These are phyloP conservation scores for Cornus suecica DNA, from an alignment of 148 eudicot species.

Conservation along the genomic window DNA sequence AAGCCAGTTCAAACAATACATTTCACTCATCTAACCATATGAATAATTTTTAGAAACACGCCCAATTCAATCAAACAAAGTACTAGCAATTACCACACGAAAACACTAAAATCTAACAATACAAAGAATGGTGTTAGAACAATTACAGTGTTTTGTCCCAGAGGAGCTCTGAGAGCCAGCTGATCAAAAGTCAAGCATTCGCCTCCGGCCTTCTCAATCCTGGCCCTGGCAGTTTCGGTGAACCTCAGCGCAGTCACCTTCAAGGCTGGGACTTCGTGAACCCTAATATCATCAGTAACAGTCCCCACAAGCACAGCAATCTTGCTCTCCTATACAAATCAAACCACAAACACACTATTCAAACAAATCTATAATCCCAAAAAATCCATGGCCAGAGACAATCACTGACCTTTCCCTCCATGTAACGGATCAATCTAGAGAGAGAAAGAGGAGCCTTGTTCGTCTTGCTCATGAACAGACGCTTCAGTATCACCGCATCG, in stretches of 20 bases:
- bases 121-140: neutral
- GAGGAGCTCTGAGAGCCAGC: conserved; percentile 52
- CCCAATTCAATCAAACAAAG: too few species aligned
- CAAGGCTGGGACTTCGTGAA: conserved; percentile 25
- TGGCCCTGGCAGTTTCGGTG: conserved; percentile 44
- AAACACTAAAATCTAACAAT: neutral
- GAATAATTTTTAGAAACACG: neutral
- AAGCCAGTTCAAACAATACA: neutral
- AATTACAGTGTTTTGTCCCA: conserved; percentile 42
- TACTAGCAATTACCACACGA: neutral
- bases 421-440: conserved; percentile 50
- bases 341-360: neutral
- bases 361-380: neutral
- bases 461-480: conserved; percentile 75
- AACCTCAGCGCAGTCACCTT: conserved; percentile 36
- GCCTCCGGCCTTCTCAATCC: conserved; percentile 59
- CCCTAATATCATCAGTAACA: conserved; percentile 28
- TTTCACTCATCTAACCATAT: neutral
- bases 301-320: conserved; percentile 34
- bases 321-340: conserved; percentile 25
- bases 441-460: conserved; percentile 75
- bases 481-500: conserved; percentile 70
- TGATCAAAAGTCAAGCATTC: conserved; percentile 56
- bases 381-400: neutral
- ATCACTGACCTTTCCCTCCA: conserved; percentile 52